These are phyloP conservation scores for Clarireedia monteithiana DNA, from an alignment of 2,329 filamentous ascomycete species.

Conservation along the genomic window DNA sequence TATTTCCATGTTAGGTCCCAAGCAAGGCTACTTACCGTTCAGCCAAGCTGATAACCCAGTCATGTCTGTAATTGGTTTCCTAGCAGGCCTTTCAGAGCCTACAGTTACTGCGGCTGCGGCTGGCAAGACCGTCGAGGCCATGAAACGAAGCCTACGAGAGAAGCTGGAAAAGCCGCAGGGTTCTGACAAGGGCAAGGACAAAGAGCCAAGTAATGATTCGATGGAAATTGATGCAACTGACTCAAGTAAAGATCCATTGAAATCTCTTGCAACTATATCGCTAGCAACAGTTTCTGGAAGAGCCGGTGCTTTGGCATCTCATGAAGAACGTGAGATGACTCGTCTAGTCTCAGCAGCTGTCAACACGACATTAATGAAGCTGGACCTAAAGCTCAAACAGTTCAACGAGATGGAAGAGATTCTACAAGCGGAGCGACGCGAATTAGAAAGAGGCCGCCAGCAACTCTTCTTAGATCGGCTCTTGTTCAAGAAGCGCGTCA, in stretches of 20 bases:
- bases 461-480: constrained; percentile 90
- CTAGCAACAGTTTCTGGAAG: constrained; percentile 81
- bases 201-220: constrained; percentile 42
- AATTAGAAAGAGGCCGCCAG: constrained; percentile 85
- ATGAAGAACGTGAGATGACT: constrained; percentile 95
- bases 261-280: constrained; percentile 64
- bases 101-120: constrained; percentile 85
- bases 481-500: constrained; percentile 79
- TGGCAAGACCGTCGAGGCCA: constrained; percentile 77
- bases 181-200: constrained; percentile 48
- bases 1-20: constrained; percentile 59
- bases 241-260: constrained; percentile 40
- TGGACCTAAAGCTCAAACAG: constrained; percentile 91
- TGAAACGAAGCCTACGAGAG: constrained; percentile 71
- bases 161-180: constrained; percentile 61
- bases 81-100: constrained; percentile 85
- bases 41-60: constrained; percentile 92
- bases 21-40: constrained; percentile 78
- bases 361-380: constrained; percentile 90
- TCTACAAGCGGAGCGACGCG: constrained; percentile 82
- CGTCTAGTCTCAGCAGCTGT: constrained; percentile 85
- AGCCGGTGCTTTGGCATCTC: constrained; percentile 79
- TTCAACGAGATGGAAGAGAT: constrained; percentile 95
- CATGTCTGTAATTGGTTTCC: constrained; percentile 90
- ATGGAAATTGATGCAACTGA: constrained; percentile 58